A percentile compares a stretch with the other conserved stretches of the same genome.
Conservation (phyloP, 345 rosid genomes). For the Pistacia vera region DNA sequence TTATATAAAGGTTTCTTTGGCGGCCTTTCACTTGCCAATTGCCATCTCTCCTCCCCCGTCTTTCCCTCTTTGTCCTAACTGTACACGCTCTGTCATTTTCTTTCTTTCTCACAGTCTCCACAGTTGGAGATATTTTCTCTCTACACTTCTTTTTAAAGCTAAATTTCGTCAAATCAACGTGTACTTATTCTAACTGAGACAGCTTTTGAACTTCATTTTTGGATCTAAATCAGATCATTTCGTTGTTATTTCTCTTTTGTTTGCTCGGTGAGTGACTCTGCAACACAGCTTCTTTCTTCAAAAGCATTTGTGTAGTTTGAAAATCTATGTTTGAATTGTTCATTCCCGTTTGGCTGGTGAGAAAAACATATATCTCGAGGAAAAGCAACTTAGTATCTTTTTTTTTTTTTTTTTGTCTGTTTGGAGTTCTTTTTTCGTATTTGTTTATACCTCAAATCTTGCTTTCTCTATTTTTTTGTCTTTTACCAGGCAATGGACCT, state of each 20-base stretch:
- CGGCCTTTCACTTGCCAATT: conserved; percentile 5
- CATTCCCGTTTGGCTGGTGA: conserved; percentile 15
- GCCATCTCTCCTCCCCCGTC: neutral
- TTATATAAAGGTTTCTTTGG: conserved; percentile 19
- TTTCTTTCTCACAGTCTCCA: neutral
- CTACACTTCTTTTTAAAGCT: neutral
- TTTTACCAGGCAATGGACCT: neutral
- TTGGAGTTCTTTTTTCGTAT: neutral
- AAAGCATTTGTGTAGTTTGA: neutral
- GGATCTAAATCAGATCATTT: neutral
- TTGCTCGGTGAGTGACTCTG: neutral
- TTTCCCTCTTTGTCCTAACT: neutral
- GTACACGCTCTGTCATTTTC: neutral
- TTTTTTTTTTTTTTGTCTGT: neutral
- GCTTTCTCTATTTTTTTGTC: neutral
- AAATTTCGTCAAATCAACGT: neutral
- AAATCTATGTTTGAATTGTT: neutral
- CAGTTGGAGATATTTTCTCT: neutral
- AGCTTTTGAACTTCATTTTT: neutral
- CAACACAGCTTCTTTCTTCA: neutral
- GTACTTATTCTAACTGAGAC: neutral
- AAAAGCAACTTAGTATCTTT: neutral
- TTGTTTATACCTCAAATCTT: neutral
- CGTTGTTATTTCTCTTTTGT: neutral
- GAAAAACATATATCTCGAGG: neutral